Conservation (phyloP, 2,329 filamentous ascomycete genomes). For the Coniochaeta hoffmannii region DNA sequence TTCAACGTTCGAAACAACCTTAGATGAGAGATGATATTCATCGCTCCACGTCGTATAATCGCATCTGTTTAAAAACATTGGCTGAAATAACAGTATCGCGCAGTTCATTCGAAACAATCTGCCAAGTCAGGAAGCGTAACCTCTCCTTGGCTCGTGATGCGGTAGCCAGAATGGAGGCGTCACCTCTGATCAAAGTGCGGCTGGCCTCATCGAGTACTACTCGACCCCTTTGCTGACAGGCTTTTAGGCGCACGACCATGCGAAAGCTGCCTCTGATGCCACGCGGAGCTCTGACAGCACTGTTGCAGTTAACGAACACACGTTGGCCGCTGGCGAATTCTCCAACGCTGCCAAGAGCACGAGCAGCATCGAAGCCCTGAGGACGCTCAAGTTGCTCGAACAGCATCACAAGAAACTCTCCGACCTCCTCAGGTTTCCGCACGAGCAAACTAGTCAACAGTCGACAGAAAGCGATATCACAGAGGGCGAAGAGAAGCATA, state of each 20-base stretch:
- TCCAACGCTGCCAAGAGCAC: slow-evolving; percentile 72
- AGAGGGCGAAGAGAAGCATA: slow-evolving; percentile 26
- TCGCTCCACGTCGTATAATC: too few species aligned
- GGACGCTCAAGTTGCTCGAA: slow-evolving; percentile 79
- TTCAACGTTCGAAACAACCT: not conserved
- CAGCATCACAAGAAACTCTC: slow-evolving; percentile 81
- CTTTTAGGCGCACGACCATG: slow-evolving; percentile 75
- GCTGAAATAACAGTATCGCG: too few species aligned
- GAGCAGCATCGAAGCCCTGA: slow-evolving; percentile 61
- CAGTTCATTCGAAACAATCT: too few species aligned
- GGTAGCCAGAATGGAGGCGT: slow-evolving; percentile 53
- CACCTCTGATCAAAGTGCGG: slow-evolving; percentile 57
- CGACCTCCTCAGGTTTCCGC: slow-evolving; percentile 67
- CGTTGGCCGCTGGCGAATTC: slow-evolving; percentile 82
- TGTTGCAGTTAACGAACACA: slow-evolving; percentile 80
- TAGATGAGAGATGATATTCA: too few species aligned
- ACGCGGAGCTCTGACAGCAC: slow-evolving; percentile 68
- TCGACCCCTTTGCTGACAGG: not conserved
- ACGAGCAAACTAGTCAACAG: slow-evolving; percentile 39
- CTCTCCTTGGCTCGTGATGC: not conserved
- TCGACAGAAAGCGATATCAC: slow-evolving; percentile 26
- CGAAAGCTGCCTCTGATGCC: slow-evolving; percentile 72
- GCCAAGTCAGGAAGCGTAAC: not conserved
- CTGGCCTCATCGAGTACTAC: not conserved
- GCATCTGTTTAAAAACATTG: too few species aligned